Conservation (phyloP, 257 asterid genomes). For the Nicotiana tomentosiformis region DNA sequence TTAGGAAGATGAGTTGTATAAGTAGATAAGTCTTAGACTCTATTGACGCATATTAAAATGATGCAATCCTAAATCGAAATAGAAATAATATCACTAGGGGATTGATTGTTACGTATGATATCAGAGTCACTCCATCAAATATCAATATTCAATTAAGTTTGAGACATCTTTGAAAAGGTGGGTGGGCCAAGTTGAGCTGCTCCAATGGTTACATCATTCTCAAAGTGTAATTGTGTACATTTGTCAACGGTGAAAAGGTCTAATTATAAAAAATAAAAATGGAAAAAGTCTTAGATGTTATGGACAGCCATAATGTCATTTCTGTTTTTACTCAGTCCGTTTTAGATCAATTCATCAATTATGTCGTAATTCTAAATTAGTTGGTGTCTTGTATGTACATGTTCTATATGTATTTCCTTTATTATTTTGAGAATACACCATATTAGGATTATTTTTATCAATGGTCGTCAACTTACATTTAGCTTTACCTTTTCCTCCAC, state of each 20-base stretch:
- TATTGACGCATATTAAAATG: fast-evolving
- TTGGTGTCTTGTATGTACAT: not conserved
- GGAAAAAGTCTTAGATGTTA: not conserved
- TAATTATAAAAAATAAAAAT: not conserved
- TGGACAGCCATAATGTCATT: not conserved
- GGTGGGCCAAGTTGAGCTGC: no score
- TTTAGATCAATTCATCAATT: not conserved
- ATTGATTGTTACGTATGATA: no score
- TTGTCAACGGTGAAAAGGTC: constrained; percentile 1
- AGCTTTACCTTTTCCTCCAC: not conserved
- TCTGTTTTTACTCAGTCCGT: not conserved
- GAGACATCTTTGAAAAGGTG: no score
- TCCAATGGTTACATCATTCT: not conserved
- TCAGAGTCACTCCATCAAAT: no score
- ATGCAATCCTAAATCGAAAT: no score
- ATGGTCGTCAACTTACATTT: not conserved
- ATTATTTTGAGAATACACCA: not conserved
- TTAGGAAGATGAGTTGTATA: no score
- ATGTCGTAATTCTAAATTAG: not conserved
- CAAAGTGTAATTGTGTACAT: not conserved
- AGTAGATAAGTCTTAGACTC: no score
- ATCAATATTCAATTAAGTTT: no score
- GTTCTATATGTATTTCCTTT: not conserved
- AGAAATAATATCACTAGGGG: no score
- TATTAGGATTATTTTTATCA: not conserved